Base-by-base conservation (phyloP, 2,329 filamentous ascomycete genomes). In the Emydomyces testavorans region DNA sequence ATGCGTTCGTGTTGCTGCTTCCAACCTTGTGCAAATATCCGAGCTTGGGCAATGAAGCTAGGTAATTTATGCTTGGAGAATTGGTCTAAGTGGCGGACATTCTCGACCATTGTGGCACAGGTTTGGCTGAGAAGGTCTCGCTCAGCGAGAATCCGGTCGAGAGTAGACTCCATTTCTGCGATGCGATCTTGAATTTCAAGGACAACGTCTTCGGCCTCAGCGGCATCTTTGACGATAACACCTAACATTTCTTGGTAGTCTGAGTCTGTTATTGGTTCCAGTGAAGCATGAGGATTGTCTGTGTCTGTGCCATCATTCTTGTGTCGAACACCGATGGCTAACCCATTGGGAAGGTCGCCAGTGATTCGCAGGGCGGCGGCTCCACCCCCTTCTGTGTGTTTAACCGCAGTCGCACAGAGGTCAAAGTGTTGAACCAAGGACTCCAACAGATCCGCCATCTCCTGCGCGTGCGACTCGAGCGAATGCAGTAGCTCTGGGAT, bases 391-490 rank as follows among this genome's bases (percentile, higher is more conserved):
- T 94, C 88, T 2, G 89, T 95, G 43, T 90, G 87, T 51, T 88
- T 85, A 36, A 95, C 82, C 0, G 90, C 90, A 1, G 83, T 90
- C 11, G 94, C 85, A 63, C 90, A 95, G 54, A 94, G 78, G 63
- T 96, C 90, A 62, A 94, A 95, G 66, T 96, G 90, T 21, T 77
- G 78, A 6, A 87, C 88, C 3, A 96, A 71, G 0, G 83, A 87
- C 49, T 86, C 78, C 1, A 96, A 76, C 4, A 87, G 75, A 49
- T 82, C 75, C 4, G 89, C 90, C 80, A 93, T 90, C 57, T 82
- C 79, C 53, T 85, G 80, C 0, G 89, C 89, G 56, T 90, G 80
- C 11, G 73, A 73, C 54, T 89, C 80, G 29, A 94, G 73, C 2
- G 72, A 71, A 24, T 74, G 68, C n/a, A 85, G 69, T 35, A 79